A percentile compares a stretch with the other conserved stretches of the same genome.
Conservation (phyloP, 2,329 filamentous ascomycete genomes). For the Pseudogymnoascus sp. region DNA sequence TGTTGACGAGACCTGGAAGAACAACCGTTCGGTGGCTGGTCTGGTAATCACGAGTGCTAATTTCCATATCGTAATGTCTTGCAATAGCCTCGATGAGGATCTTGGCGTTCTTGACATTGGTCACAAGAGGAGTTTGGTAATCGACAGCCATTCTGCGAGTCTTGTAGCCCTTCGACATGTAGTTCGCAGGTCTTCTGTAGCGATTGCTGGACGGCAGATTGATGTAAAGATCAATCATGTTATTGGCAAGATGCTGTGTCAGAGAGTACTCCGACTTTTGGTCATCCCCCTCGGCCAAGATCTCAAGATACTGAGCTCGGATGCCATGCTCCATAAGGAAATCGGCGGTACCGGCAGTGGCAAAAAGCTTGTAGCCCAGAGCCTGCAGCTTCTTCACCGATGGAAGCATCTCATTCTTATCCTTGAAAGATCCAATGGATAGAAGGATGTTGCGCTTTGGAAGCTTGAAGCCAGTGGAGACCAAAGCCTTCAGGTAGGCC, state of each 20-base stretch:
- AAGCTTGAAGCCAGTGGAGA: slow-evolving; percentile 93
- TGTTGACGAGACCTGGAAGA: slow-evolving; percentile 68
- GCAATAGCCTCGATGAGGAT: slow-evolving; percentile 91
- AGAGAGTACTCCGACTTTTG: slow-evolving; percentile 95
- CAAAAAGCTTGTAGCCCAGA: slow-evolving; percentile 91
- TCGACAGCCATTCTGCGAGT: slow-evolving; percentile 94
- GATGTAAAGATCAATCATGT: slow-evolving; percentile 97
- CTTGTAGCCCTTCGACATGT: slow-evolving; percentile 96
- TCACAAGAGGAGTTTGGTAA: slow-evolving; percentile 92
- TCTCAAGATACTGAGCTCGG: slow-evolving; percentile 86
- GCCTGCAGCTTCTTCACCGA: slow-evolving; percentile 83
- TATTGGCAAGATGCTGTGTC: slow-evolving; percentile 93
- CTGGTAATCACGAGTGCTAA: slow-evolving; percentile 81
- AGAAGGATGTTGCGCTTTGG: slow-evolving; percentile 92
- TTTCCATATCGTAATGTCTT: slow-evolving; percentile 75
- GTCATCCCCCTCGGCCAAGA: slow-evolving; percentile 69
- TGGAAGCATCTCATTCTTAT: slow-evolving; percentile 94
- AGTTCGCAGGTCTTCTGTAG: slow-evolving; percentile 92
- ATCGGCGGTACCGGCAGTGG: slow-evolving; percentile 91
- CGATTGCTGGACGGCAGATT: slow-evolving; percentile 98
- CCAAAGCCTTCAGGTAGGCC: slow-evolving; percentile 90
- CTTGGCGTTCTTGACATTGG: slow-evolving; percentile 99
- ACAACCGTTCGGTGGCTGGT: slow-evolving; percentile 73
- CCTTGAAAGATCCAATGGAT: slow-evolving; percentile 94
- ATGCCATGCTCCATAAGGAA: slow-evolving; percentile 91